phyloP scores from a whole-genome alignment of 306 rosid species.

The Castanospermum australe region DNA sequence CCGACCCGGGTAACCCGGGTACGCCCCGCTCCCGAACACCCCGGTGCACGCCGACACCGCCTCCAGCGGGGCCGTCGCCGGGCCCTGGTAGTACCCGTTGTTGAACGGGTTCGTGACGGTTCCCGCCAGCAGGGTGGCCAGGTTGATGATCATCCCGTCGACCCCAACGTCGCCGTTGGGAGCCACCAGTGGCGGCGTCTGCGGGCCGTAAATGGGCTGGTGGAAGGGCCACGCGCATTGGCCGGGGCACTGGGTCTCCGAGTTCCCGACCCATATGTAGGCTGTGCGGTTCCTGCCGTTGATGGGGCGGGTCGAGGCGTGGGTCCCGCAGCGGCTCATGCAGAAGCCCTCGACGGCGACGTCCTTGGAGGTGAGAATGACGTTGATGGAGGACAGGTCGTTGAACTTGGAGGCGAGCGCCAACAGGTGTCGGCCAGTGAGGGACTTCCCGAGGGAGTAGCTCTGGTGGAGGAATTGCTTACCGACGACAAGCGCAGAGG shows the following conservation, averaged over 20 bases:
- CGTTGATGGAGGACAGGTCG: slow-evolving; percentile 45
- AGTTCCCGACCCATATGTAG: slow-evolving; percentile 85
- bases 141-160: slow-evolving; percentile 86
- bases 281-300: slow-evolving; percentile 41
- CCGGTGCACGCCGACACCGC: slow-evolving; percentile 91
- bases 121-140: slow-evolving; percentile 84
- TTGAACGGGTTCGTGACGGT: slow-evolving; percentile 89
- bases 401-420: slow-evolving; percentile 53
- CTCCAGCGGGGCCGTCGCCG: slow-evolving; percentile 76
- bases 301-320: slow-evolving; percentile 38
- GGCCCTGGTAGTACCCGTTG: slow-evolving; percentile 83
- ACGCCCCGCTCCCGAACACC: slow-evolving; percentile 68
- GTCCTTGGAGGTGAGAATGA: slow-evolving; percentile 72
- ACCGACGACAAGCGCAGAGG: slow-evolving; percentile 64
- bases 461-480: slow-evolving; percentile 60
- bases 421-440: slow-evolving; percentile 38
- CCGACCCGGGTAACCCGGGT: slow-evolving; percentile 85
- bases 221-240: slow-evolving; percentile 97
- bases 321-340: slow-evolving; percentile 71
- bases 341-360: slow-evolving; percentile 83
- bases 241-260: slow-evolving; percentile 85
- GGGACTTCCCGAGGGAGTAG: slow-evolving; percentile 64
- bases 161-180: slow-evolving; percentile 95
- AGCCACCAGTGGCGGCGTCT: slow-evolving; percentile 73
- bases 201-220: slow-evolving; percentile 91